A percentile compares a stretch with the other conserved stretches of the same genome.
phyloP scores from a whole-genome alignment of 2,329 filamentous ascomycete species.

The Trichophyton benhamiae region DNA sequence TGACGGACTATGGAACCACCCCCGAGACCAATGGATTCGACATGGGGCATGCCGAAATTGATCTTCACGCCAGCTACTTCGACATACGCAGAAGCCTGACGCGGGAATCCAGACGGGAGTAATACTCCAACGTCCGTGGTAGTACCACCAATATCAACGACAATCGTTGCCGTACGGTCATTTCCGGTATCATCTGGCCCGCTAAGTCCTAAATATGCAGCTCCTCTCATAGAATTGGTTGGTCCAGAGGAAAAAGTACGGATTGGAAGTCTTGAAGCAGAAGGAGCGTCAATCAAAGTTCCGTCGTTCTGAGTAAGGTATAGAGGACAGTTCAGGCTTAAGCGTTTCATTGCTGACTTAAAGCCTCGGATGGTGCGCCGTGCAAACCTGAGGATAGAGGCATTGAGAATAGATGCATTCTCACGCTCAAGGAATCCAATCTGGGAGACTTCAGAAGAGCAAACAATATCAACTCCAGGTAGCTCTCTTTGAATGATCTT shows the following conservation, averaged over 20 bases:
- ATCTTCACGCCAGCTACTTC: constrained; percentile 48
- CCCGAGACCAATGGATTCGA: constrained; percentile 45
- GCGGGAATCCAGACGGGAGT: constrained; percentile 47
- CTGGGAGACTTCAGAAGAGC: constrained; percentile 41
- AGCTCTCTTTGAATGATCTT: constrained; percentile 38
- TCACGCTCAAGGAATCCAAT: constrained; percentile 39
- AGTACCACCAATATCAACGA: constrained; percentile 50
- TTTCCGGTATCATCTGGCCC: background rate
- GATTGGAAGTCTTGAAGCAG: constrained; percentile 38
- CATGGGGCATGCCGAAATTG: constrained; percentile 47
- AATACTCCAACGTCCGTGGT: constrained; percentile 50
- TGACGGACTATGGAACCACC: constrained; percentile 39
- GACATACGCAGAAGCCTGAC: constrained; percentile 47
- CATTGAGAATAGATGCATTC: constrained; percentile 41
- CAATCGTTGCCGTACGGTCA: constrained; percentile 25
- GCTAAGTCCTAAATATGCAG: constrained; percentile 25
- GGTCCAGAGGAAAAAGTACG: constrained; percentile 41
- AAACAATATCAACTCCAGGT: constrained; percentile 38
- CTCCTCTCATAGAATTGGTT: constrained; percentile 43
- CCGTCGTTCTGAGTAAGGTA: constrained; percentile 44
- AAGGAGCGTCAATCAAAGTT: constrained; percentile 36
- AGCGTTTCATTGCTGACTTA: constrained; percentile 34
- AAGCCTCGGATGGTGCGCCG: constrained; percentile 36
- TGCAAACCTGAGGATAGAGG: constrained; percentile 37
- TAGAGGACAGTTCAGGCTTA: constrained; percentile 35